These are phyloP conservation scores for Clarireedia homoeocarpa DNA, from an alignment of 2,329 filamentous ascomycete genomes.

Conservation along the genomic window DNA sequence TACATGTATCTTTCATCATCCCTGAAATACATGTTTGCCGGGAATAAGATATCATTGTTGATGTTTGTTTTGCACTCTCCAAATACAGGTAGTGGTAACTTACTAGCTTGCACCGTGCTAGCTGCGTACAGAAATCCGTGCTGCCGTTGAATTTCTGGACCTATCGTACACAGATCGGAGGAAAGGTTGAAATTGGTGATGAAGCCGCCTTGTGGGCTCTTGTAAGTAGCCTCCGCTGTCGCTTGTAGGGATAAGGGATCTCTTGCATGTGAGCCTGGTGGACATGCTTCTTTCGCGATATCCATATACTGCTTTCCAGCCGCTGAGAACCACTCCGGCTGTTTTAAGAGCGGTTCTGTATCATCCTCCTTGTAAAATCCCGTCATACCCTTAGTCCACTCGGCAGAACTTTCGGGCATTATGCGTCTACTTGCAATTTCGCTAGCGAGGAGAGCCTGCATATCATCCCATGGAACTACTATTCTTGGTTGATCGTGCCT, in stretches of 20 bases:
- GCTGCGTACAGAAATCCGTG: conserved; percentile 53
- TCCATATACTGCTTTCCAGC: conserved; percentile 50
- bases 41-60: conserved; percentile 58
- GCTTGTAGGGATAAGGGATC: conserved; percentile 29
- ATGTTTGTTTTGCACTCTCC: conserved; percentile 54
- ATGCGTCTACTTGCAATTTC: conserved; percentile 40
- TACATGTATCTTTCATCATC: conserved; percentile 52
- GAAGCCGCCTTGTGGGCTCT: conserved; percentile 41
- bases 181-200: conserved; percentile 51
- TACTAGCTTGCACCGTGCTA: conserved; percentile 42
- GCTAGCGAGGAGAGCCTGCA: conserved; percentile 41
- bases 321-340: conserved; percentile 24
- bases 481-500: conserved; percentile 55
- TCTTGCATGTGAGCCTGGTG: conserved; percentile 44
- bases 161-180: conserved; percentile 48
- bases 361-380: conserved; percentile 20
- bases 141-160: conserved; percentile 39
- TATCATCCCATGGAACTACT: conserved; percentile 50
- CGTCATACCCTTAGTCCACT: conserved; percentile 36
- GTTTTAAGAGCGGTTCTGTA: conserved; percentile 11
- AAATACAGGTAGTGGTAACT: conserved; percentile 52
- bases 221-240: conserved; percentile 31
- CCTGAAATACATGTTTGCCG: conserved; percentile 55
- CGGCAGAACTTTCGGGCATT: conserved; percentile 34
- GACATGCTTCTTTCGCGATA: conserved; percentile 47